Evolutionary conservation across 2,329 filamentous ascomycete genomes (phyloP), one percentile per base, ranked within the genome.

Genomic region (Endocalyx cinctus): DNA sequence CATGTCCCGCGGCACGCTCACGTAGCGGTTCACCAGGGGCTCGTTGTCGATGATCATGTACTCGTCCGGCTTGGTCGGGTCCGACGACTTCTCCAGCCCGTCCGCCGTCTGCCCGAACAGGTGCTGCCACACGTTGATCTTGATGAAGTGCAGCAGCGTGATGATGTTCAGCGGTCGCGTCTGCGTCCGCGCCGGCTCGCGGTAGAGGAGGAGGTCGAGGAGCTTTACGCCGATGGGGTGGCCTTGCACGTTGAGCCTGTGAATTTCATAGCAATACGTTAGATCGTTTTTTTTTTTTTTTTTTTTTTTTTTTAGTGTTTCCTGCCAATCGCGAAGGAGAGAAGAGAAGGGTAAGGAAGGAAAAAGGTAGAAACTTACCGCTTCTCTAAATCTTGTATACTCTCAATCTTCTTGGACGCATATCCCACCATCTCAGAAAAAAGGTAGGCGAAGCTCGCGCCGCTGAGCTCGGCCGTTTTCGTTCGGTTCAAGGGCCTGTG

Each of bases 31-130:
- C 25, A 97, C 90, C 31, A 97, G 72, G 15, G 92, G 92, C 59
- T 97, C 92, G 64, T 98, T 97, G 66, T 98, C 92, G 51, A 89
- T 87, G 51, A 98, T 92, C 90, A 98, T 97, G 70, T 97, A 98
- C 68, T 97, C 90, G 50, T 92, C 87, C 7, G 87, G 82, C 33
- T 88, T 90, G 33, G 82, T 77, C 7, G 85, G 82, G 52, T 86
- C 82, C 34, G 80, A 80, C 38, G 81, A 87, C 64, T 92, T 89
- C 66, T 98, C 92, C 38, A 98, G 79, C 13, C 87, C 84, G 64
- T 97, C 90, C 17, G 92, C 92, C 35, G 89, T 82, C 2, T 90
- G 84, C 23, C 79, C 81, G 62, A 98, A 98, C 30, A 98, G 83
- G 61, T 94, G 85, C 47, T 84, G 80, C 85, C 90, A 98, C 35